Conservation (phyloP, 2,329 filamentous ascomycete species). For the Penicillium sp. region DNA sequence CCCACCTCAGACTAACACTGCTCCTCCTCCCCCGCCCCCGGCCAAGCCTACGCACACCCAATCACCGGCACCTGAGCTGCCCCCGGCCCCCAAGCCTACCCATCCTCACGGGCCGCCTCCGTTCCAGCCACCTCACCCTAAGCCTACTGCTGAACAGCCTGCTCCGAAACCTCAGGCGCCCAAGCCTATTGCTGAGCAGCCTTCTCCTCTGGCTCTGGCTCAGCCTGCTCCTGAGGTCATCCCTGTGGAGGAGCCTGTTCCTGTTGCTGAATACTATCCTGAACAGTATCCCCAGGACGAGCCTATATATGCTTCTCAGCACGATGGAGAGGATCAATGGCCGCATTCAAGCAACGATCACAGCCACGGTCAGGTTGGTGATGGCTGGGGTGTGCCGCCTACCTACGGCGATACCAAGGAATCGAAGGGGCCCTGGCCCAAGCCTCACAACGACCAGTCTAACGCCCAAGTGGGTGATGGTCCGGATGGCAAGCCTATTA, state of each 20-base stretch:
- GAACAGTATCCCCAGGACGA: slow-evolving; percentile 5
- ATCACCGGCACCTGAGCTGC: slow-evolving; percentile 4
- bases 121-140: slow-evolving; percentile 3
- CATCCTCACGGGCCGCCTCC: not conserved
- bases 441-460: slow-evolving; percentile 15
- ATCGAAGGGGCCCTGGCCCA: slow-evolving; percentile 18
- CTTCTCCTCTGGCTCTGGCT: not conserved
- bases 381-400: slow-evolving; percentile 9
- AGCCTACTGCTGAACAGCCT: not conserved
- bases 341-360: slow-evolving; percentile 15
- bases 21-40: slow-evolving; percentile 3
- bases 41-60: not conserved
- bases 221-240: slow-evolving; percentile 1
- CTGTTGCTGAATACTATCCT: slow-evolving; percentile 5
- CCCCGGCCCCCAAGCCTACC: slow-evolving; percentile 6
- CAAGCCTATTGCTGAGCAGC: not conserved
- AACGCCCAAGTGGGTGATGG: slow-evolving; percentile 15
- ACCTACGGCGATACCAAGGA: slow-evolving; percentile 6
- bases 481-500: slow-evolving; percentile 14
- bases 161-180: not conserved
- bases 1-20: not conserved
- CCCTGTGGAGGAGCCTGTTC: not conserved
- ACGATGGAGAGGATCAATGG: slow-evolving; percentile 16
- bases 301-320: slow-evolving; percentile 11
- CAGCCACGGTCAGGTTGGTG: slow-evolving; percentile 15